phyloP scores from a whole-genome alignment of 495 filamentous ascomycete genomes.

The Penicillium samsonianum region DNA sequence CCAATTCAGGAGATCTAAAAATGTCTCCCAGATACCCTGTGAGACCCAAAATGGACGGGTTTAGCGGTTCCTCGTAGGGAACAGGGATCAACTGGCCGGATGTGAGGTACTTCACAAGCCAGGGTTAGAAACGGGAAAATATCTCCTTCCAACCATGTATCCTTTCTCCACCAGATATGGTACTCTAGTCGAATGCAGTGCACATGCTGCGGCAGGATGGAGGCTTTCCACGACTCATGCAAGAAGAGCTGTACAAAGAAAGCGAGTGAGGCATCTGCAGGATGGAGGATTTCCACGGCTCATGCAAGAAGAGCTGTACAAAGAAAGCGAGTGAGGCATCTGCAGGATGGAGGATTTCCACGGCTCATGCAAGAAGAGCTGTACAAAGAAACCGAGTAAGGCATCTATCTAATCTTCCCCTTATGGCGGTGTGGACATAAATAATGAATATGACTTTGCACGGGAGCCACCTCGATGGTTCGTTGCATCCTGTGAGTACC shows the following conservation, averaged over 20 bases:
- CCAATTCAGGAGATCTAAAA: background rate
- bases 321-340: no score
- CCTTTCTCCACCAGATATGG: constrained; percentile 4
- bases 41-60: background rate
- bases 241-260: constrained; percentile 2
- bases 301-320: no score
- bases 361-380: no score
- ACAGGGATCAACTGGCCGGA: background rate
- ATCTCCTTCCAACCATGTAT: background rate
- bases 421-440: constrained; percentile 1
- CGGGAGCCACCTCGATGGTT: background rate
- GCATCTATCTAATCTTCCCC: background rate
- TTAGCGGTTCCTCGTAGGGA: background rate
- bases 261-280: no score
- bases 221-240: background rate
- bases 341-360: no score
- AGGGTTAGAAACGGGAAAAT: background rate
- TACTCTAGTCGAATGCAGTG: constrained; percentile 1
- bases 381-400: no score
- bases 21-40: constrained; percentile 1
- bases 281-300: no score
- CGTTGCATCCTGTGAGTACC: background rate
- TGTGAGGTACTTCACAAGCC: constrained; percentile 2
- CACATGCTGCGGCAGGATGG: background rate
- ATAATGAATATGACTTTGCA: constrained; percentile 1